Evolutionary conservation across 2,329 filamentous ascomycete genomes (phyloP).

Genomic region (Stylonectria norvegica): DNA sequence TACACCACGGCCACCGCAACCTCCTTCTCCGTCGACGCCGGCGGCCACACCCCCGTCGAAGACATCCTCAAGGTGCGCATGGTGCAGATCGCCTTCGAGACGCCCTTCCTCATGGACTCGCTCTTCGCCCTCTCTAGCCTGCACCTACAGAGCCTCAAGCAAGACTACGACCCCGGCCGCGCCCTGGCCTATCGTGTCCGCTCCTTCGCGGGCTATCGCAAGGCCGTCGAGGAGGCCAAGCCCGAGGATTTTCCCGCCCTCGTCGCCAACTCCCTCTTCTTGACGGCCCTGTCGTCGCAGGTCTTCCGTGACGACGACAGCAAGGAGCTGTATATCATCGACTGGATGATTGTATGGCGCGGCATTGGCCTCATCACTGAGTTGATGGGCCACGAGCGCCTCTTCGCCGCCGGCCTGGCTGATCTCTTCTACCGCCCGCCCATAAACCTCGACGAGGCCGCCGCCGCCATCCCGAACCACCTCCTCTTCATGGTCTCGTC

Average conservation of each 20-base stretch:
- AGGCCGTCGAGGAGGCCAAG: conserved; percentile 46
- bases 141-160: conserved; percentile 43
- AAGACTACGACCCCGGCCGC: conserved; percentile 38
- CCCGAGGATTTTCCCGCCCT: conserved; percentile 49
- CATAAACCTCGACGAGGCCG: conserved; percentile 43
- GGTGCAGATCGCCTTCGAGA: conserved; percentile 48
- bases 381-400: conserved; percentile 23
- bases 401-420: conserved; percentile 42
- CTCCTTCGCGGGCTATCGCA: conserved; percentile 50
- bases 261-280: conserved; percentile 48
- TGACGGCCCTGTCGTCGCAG: conserved; percentile 49
- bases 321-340: conserved; percentile 47
- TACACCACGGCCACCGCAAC: conserved; percentile 46
- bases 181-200: conserved; percentile 45
- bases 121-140: conserved; percentile 51
- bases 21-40: conserved; percentile 43
- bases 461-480: conserved; percentile 42
- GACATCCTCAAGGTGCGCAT: conserved; percentile 45
- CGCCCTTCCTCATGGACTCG: conserved; percentile 54
- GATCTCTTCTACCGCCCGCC: conserved; percentile 48
- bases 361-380: conserved; percentile 50
- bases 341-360: conserved; percentile 56
- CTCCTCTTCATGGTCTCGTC: conserved; percentile 49
- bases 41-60: conserved; percentile 34
- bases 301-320: conserved; percentile 47